Evolutionary conservation across 371 early-diverging fungal genomes (phyloP), one percentile per base, ranked within the genome.

Genomic region (Vairimorpha ceranae): DNA sequence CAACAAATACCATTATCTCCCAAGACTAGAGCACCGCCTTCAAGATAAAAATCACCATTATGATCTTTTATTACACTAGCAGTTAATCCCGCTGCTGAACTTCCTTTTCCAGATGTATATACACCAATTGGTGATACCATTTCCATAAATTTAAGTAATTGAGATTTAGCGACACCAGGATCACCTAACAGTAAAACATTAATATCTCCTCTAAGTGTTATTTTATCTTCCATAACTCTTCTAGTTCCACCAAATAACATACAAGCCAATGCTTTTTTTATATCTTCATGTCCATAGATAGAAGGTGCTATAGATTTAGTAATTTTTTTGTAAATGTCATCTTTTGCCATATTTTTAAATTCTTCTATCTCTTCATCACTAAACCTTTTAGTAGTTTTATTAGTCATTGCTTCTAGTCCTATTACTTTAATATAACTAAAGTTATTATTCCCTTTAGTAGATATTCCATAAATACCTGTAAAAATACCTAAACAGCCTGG

Each of bases 1-100:
- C 97, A 97, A 46, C 96, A 96, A 30, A 97, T 92, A 69, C 99
- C 99, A 46, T 93, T 93, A 83, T 97, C 98, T 0, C 95, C 95
- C 66, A 99, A 87, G 19, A 99, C 99, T 91, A 99, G 93, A 10
- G 99, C 99, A 36, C 99, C 99, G 46, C 95, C 99, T 85, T 99
- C 99, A 68, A 97, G 86, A 76, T 92, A 91, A 84, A 96, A 97
- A 78, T 94, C 95, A 32, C 96, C 88, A 88, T 88, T 77, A 32
- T 83, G 81, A 72, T 88, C 87, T 72, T 82, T 83, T 58, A 89
- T 87, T n/a, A 92, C 91, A 27, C 89, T 86, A 0, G 92, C 92
- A 14, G 92, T 92, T 77, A 92, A 80, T 69, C 92, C 92, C 2
- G 91, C 92, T 8, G 92, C 92, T 78, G 88, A 87, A 71, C 87